Evolutionary conservation across 805 yeast species (phyloP), one percentile per base, ranked within the genome.

Genomic region (Torulaspora quercuum): DNA sequence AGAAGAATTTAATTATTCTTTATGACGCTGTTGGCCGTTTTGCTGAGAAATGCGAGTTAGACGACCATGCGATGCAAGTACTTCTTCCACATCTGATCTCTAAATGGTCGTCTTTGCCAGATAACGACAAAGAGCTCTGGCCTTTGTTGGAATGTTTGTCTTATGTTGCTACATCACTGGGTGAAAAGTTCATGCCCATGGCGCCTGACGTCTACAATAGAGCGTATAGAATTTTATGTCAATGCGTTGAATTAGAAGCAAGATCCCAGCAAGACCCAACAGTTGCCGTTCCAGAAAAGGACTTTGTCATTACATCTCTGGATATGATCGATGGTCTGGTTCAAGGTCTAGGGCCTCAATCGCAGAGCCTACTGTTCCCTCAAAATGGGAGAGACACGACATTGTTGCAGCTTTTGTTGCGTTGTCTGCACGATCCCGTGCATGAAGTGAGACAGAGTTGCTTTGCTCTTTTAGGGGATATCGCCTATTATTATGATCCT

Each of bases 401-500:
- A 20, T 54, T 89, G 39, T 70, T 85, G 66, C 78, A 74, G 23
- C 64, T 88, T 32, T 55, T 89, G 39, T 51, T 83, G 19, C 69
- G 75, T 29, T 82, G 94, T 55, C 71, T 87, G 46, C 82, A 80
- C 45, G 95, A 87, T 57, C 73, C 76, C 4, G 74, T 71, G 16
- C 79, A 78, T 44, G 97, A 92, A 59, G 96, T 92, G n/a, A 75
- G 97, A 46, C 98, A 92, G 63, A 77, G 87, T 41, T 86, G 90
- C 0, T 87, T 80, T 64, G 97, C 97, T 0, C 65, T 92, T 20
- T 55, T 90, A 11, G 98, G 98, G 17, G 98, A 92, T 61, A 70
- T 92, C 60, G 83, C 89, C 7, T 51, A 86, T 80, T 45, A 72
- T 60, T 57, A 65, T 76, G 19, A 50, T n/a, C 50, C 61, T n/a